Evolutionary conservation across 306 rosid genomes (phyloP), one percentile per base, ranked within the genome.

Genomic region (Pueraria montana): DNA sequence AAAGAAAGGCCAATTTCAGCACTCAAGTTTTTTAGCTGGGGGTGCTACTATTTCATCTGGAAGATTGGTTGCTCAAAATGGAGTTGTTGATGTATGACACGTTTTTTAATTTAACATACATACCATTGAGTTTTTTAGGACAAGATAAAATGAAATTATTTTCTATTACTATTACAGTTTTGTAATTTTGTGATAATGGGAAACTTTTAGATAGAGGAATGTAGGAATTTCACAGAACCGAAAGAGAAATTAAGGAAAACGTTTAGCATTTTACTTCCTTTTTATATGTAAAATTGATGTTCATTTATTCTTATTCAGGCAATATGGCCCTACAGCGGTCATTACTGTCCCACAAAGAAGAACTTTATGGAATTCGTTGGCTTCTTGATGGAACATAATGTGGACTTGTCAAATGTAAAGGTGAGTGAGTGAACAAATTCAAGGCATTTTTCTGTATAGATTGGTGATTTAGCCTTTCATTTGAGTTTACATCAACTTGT

Each of bases 301-400:
- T 77, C 8, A 65, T 76, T 77, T 62, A 23, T 48, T 76, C 11
- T 80, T 80, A 26, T 82, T 30, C 87, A 95, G 98, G 97, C 97
- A 45, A 84, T 91, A 75, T 95, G 98, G 98, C 91, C 93, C 32
- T 91, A 95, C 43, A 95, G 98, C 70, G 98, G 98, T 11, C 98
- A 95, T 66, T 93, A 95, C 61, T 48, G 85, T 55, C 97, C 97
- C 0, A 95, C 97, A 16, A 80, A 87, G 84, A 92, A 90, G 87
- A 90, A 87, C 62, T 87, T 95, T 68, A 58, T 24, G 81, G 97
- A 95, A 73, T 91, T 95, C 83, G 63, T 87, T 53, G 85, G 74
- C 80, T 95, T 89, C 86, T 83, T 95, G 74, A 78, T 88, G 88
- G 93, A 93, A 49, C 87, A 89, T 53, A 79, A 89, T 2, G 90